phyloP scores from a whole-genome alignment of 257 asterid genomes.

The Solanum okadae region DNA sequence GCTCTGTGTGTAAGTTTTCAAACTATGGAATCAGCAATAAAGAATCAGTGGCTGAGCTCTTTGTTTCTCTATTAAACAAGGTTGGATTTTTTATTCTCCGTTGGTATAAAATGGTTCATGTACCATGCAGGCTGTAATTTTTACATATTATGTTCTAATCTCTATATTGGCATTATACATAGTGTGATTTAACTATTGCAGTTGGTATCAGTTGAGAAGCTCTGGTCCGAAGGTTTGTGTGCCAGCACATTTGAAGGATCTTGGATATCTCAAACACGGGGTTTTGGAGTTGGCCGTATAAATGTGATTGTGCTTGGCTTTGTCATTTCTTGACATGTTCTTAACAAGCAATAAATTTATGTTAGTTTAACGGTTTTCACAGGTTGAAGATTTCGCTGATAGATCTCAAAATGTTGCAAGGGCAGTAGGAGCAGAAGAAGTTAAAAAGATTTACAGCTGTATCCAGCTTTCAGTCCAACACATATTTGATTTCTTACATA shows the following conservation, averaged over 20 bases:
- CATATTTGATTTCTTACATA: slow-evolving; percentile 41
- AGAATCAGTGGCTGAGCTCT: slow-evolving; percentile 80
- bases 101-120: not conserved
- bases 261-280: slow-evolving; percentile 78
- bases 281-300: slow-evolving; percentile 53
- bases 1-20: slow-evolving; percentile 35
- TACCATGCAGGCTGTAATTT: not conserved
- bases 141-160: not conserved
- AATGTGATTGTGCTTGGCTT: slow-evolving; percentile 38
- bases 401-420: slow-evolving; percentile 81
- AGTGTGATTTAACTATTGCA: slow-evolving; percentile 19
- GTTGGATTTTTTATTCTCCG: slow-evolving; percentile 17
- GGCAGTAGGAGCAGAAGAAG: slow-evolving; percentile 64
- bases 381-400: slow-evolving; percentile 91
- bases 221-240: slow-evolving; percentile 87
- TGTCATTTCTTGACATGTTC: not conserved
- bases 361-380: slow-evolving; percentile 8
- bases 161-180: not conserved
- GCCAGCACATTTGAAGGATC: slow-evolving; percentile 61
- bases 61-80: slow-evolving; percentile 70
- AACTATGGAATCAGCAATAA: slow-evolving; percentile 54
- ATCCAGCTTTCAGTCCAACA: slow-evolving; percentile 36
- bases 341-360: not conserved
- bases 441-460: slow-evolving; percentile 52
- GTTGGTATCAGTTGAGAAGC: slow-evolving; percentile 70